Evolutionary conservation across 2,329 filamentous ascomycete species (phyloP), one percentile per base, ranked within the genome.

Genomic region (Ceratocystis harringtonii): DNA sequence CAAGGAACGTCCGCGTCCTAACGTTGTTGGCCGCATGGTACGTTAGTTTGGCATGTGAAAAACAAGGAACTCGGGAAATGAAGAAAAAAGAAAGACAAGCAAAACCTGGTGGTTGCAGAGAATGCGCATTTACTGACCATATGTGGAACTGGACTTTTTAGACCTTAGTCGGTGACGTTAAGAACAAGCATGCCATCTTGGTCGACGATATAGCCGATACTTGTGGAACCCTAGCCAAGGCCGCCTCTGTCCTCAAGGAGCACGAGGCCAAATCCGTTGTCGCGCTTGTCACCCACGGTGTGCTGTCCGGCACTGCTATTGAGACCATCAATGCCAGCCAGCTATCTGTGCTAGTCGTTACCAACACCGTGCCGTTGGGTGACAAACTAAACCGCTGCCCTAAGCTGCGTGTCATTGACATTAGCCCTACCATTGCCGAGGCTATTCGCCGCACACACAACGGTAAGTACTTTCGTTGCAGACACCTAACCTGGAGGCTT

Each of bases 191-290:
- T 36, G 92, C 92, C 68, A 96, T 99, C 72, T 85, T 99, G 61
- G 92, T 99, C 10, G 92, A 97, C 74, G 92, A 97, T 74, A 96
- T 97, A 90, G 92, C 92, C 41, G 92, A 97, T 74, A 96, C 92
- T 3, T 96, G 92, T 75, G 91, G 65, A 25, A 69, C 68, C 52
- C 79, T 82, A 41, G 79, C 78, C 74, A 97, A 97, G 78, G 94
- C 92, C 2, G 94, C 92, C 17, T 86, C 90, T 66, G 92, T 92
- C 0, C 84, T 97, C 63, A 89, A 92, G 75, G 82, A 90, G 71
- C 87, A 96, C 72, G 90, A 90, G 41, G 92, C 94, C 1, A 85
- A 84, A 70, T 85, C 95, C 73, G 91, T 95, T 45, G 90, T 95
- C 69, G 94, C 94, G 28, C 95, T 97, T 70, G 94, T 97, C 67